These are phyloP conservation scores for Acanthamoeba lugdunensis DNA, from an alignment of 208 protist genomes.

Conservation along the genomic window DNA sequence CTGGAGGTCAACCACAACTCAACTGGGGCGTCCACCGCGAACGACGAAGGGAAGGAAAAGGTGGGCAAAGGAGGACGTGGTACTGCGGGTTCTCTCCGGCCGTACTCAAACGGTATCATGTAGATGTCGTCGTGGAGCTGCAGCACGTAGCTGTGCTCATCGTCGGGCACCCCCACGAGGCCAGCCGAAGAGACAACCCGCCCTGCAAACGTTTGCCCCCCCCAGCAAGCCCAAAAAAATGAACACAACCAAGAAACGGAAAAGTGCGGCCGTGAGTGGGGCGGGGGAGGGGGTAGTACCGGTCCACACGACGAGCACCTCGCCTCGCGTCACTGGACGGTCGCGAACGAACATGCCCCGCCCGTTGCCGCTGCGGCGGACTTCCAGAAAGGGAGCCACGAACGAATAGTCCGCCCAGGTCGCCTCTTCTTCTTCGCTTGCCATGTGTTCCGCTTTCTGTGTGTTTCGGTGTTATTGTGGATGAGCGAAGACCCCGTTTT, in stretches of 20 bases:
- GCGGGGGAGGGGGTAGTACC: neutral
- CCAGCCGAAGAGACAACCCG: conserved; percentile 23
- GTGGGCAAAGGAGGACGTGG: neutral
- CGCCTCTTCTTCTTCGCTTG: neutral
- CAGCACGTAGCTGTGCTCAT: conserved; percentile 66
- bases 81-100: conserved; percentile 55
- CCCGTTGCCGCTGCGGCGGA: conserved; percentile 1
- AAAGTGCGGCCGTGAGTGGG: neutral
- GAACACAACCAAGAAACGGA: neutral
- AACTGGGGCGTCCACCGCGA: too few species aligned
- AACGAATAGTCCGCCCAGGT: conserved; percentile 47
- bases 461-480: neutral
- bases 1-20: neutral
- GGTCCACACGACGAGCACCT: conserved; percentile 54
- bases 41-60: too few species aligned
- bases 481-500: too few species aligned
- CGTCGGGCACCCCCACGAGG: conserved; percentile 28
- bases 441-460: neutral
- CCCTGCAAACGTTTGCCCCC: neutral
- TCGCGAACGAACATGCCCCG: conserved; percentile 55
- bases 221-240: neutral
- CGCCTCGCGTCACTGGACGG: neutral
- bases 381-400: conserved; percentile 26
- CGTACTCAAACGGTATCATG: conserved; percentile 68
- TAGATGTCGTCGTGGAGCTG: conserved; percentile 61